Conservation (phyloP, 2,329 filamentous ascomycete species). For the Alternaria atra region DNA sequence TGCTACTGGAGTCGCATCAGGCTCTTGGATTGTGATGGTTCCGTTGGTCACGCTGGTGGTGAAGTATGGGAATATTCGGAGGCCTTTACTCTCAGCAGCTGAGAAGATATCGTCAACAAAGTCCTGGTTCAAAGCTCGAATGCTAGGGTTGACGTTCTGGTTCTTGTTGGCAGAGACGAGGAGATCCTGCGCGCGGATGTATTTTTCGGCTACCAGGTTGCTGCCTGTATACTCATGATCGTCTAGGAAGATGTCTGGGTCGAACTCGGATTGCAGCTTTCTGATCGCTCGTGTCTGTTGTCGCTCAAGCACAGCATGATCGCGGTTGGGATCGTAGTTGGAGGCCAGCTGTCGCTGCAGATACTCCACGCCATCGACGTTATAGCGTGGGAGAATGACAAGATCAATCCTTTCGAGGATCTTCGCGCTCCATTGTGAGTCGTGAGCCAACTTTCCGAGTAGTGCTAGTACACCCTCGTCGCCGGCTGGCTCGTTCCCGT, state of each 20-base stretch:
- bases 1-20: slow-evolving; percentile 36
- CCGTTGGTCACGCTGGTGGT: slow-evolving; percentile 28
- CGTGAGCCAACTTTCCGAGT: slow-evolving; percentile 38
- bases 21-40: slow-evolving; percentile 34
- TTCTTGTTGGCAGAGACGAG: slow-evolving; percentile 43
- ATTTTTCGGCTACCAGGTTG: slow-evolving; percentile 17
- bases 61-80: slow-evolving; percentile 38
- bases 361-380: slow-evolving; percentile 40
- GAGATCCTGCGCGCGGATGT: slow-evolving; percentile 36
- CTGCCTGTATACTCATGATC: slow-evolving; percentile 39
- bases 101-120: slow-evolving; percentile 35
- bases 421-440: slow-evolving; percentile 30
- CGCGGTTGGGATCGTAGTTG: slow-evolving; percentile 41
- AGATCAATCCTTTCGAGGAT: slow-evolving; percentile 38
- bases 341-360: slow-evolving; percentile 31
- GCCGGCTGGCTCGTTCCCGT: slow-evolving; percentile 44
- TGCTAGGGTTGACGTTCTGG: slow-evolving; percentile 36
- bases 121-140: slow-evolving; percentile 39
- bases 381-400: slow-evolving; percentile 37
- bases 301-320: slow-evolving; percentile 38
- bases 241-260: slow-evolving; percentile 39
- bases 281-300: slow-evolving; percentile 38
- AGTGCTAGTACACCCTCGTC: slow-evolving; percentile 40
- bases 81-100: slow-evolving; percentile 3
- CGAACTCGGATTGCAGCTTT: slow-evolving; percentile 28